phyloP scores from a whole-genome alignment of 495 filamentous ascomycete species.

The Amphirosellinia nigrospora region DNA sequence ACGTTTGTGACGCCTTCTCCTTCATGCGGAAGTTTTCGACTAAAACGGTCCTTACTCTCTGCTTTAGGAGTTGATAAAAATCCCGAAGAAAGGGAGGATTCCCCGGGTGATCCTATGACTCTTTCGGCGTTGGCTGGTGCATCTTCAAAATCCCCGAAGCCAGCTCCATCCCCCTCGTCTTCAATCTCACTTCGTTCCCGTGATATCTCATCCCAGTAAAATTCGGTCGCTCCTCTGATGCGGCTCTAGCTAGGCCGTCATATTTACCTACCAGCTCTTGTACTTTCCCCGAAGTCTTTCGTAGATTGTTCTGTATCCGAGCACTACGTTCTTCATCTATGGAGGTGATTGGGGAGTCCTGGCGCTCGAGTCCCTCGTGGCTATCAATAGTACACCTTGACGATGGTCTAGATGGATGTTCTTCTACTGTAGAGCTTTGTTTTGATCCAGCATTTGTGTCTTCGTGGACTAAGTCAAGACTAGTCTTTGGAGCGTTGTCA shows the following conservation, averaged over 20 bases:
- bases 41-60: slow-evolving; percentile 13
- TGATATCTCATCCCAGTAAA: slow-evolving; percentile 25
- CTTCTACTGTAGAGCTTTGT: slow-evolving; percentile 27
- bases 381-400: slow-evolving; percentile 51
- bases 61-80: slow-evolving; percentile 29
- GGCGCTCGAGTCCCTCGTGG: slow-evolving; percentile 43
- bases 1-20: background rate
- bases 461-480: slow-evolving; percentile 1
- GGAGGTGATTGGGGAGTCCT: slow-evolving; percentile 61
- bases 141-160: slow-evolving; percentile 62
- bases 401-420: slow-evolving; percentile 44
- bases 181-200: slow-evolving; percentile 12
- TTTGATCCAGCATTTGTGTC: slow-evolving; percentile 20
- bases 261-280: slow-evolving; percentile 56
- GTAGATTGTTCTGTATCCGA: slow-evolving; percentile 33
- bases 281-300: slow-evolving; percentile 48
- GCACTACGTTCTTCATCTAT: slow-evolving; percentile 55
- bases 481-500: background rate
- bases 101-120: background rate
- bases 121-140: slow-evolving; percentile 9
- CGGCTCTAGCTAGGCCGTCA: slow-evolving; percentile 49
- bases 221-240: slow-evolving; percentile 40
- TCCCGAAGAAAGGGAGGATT: slow-evolving; percentile 9
- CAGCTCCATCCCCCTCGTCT: slow-evolving; percentile 40
- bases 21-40: background rate